phyloP scores from a whole-genome alignment of 768 basidiomycete species.

The Tricholoma sp. region DNA sequence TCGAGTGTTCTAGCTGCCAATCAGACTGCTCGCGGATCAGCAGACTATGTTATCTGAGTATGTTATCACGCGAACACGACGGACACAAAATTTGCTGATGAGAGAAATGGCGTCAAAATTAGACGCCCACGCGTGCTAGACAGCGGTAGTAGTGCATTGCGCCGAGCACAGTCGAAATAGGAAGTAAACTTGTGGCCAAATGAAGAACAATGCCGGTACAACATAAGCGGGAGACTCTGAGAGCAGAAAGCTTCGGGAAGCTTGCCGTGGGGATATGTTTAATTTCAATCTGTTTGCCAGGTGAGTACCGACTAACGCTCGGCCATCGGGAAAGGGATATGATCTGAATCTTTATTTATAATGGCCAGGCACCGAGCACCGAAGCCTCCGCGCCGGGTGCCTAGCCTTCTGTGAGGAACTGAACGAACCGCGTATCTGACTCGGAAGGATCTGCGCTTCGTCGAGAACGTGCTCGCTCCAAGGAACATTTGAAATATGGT shows the following conservation, averaged over 20 bases:
- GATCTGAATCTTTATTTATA: not conserved
- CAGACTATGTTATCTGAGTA: not conserved
- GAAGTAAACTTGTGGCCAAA: not conserved
- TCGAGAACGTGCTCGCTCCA: not conserved
- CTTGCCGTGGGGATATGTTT: too few relatives aligned
- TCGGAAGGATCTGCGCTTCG: not conserved
- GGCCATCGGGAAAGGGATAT: not conserved
- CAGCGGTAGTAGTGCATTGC: not conserved
- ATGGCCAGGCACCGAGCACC: not conserved
- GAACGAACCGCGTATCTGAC: not conserved
- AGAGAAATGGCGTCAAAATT: not conserved
- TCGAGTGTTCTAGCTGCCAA: not conserved
- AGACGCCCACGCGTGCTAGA: not conserved
- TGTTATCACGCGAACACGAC: not conserved
- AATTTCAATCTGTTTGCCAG: too few relatives aligned
- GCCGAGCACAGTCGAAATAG: not conserved
- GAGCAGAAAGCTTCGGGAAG: not conserved
- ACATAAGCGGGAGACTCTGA: not conserved
- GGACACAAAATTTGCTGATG: not conserved
- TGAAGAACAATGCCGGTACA: not conserved
- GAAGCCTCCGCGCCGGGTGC: conserved; percentile 1
- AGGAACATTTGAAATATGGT: not conserved
- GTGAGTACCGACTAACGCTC: too few relatives aligned
- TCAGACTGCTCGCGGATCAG: not conserved
- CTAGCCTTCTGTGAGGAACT: not conserved